Percentiles rank a stretch among this genome's conserved stretches.
phyloP scores from a whole-genome alignment of 2,329 filamentous ascomycete genomes.

The Botrytis cinerea region DNA sequence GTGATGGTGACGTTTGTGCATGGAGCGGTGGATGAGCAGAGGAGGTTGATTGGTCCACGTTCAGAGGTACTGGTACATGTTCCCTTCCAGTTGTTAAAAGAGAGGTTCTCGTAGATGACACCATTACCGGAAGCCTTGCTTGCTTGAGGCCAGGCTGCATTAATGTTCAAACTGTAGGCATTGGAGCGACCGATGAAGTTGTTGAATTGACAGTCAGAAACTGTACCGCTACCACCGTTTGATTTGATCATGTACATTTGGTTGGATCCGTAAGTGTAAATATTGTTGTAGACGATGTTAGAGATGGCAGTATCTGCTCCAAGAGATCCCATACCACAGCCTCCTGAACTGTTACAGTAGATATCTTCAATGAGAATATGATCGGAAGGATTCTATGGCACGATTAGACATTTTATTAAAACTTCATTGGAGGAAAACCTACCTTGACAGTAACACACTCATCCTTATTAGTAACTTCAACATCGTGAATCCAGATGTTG shows the following conservation, averaged over 20 bases:
- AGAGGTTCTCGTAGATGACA: slow-evolving; percentile 55
- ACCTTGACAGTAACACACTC: slow-evolving; percentile 59
- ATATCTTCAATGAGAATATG: slow-evolving; percentile 61
- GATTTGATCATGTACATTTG: slow-evolving; percentile 66
- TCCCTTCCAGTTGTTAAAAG: slow-evolving; percentile 58
- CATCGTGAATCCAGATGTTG: slow-evolving; percentile 60
- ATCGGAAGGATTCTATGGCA: slow-evolving; percentile 51
- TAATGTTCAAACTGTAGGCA: slow-evolving; percentile 52
- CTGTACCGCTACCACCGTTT: slow-evolving; percentile 56
- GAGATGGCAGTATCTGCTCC: slow-evolving; percentile 52
- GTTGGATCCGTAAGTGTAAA: slow-evolving; percentile 58
- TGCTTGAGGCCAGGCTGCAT: slow-evolving; percentile 57
- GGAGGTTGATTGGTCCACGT: slow-evolving; percentile 55
- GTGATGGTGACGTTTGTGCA: slow-evolving; percentile 54
- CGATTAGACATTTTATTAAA: slow-evolving; percentile 39
- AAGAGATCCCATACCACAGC: slow-evolving; percentile 59
- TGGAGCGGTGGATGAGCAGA: slow-evolving; percentile 52
- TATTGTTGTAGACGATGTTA: slow-evolving; percentile 55
- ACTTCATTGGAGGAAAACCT: slow-evolving; percentile 30
- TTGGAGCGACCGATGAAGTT: slow-evolving; percentile 63
- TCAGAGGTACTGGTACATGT: slow-evolving; percentile 51
- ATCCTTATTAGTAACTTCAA: slow-evolving; percentile 63
- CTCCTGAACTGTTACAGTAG: slow-evolving; percentile 62
- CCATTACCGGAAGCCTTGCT: slow-evolving; percentile 49
- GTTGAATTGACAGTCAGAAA: slow-evolving; percentile 53